Evolutionary conservation across 345 rosid genomes (phyloP).

Genomic region (Hevea brasiliensis): DNA sequence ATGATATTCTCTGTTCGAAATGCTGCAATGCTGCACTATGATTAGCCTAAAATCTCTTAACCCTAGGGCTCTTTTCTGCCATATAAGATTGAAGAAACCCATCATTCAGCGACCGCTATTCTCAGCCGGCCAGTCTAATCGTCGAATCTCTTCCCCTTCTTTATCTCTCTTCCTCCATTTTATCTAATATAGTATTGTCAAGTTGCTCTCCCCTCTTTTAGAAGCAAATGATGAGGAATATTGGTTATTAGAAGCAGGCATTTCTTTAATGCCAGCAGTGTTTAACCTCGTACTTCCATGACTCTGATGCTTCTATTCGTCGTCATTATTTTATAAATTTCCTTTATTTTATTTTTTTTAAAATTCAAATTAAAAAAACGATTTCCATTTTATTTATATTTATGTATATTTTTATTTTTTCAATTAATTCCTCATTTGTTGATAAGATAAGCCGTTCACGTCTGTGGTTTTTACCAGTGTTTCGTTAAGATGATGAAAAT

Average conservation of each 20-base stretch:
- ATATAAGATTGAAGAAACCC: not conserved
- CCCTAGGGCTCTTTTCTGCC: not conserved
- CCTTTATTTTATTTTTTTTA: not conserved
- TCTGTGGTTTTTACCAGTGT: too few species aligned
- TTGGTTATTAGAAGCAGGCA: not conserved
- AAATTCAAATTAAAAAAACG: not conserved
- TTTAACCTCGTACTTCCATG: constrained; percentile 14
- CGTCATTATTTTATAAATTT: not conserved
- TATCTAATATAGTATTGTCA: not conserved
- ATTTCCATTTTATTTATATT: not conserved
- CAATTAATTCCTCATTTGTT: too few species aligned
- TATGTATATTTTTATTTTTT: too few species aligned
- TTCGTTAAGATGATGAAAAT: too few species aligned
- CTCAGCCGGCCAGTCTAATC: not conserved
- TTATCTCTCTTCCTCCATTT: not conserved
- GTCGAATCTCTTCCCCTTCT: not conserved
- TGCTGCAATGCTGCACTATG: not conserved
- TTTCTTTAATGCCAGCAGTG: constrained; percentile 14
- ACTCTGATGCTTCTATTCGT: constrained; percentile 15
- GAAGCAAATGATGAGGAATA: constrained; percentile 13
- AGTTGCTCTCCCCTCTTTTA: too few species aligned
- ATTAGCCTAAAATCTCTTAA: not conserved
- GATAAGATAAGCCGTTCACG: too few species aligned
- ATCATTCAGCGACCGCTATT: not conserved
- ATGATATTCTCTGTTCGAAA: not conserved